Base-by-base conservation (phyloP, 352 stramenopile species). In the Phytophthora kernoviae region DNA sequence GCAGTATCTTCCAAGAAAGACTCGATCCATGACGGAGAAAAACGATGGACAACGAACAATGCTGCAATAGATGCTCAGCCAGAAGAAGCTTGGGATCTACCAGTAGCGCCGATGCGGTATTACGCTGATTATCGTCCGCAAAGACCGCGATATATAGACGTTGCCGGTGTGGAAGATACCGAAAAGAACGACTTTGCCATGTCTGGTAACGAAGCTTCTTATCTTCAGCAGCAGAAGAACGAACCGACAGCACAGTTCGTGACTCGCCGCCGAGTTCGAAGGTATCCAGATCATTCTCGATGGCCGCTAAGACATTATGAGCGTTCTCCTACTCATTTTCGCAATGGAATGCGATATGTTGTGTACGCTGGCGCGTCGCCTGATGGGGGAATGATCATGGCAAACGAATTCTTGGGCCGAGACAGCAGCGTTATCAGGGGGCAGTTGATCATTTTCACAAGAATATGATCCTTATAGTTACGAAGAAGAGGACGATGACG, bases 151-250 rank as follows among this genome's bases (percentile, higher is more conserved):
- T 77, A 64, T 45, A 12, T 46, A 26, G 34, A 63, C n/a, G 34
- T 48, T 21, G 34, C 42, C 1, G 55, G 73, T 21, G 14, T 66
- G 11, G 59, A 70, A 12, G 30, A 42, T 6, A 55, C 75, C 34
- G 68, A 77, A n/a, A 77, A 63, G 56, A 64, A n/a, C 4, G 52
- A 69, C 0, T 69, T 76, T 52, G 44, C 44, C 12, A 10, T 27
- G 18, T 10, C 46, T 12, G n/a, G 6, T 26, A 43, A 51, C 3
- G 53, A 69, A 20, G 46, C 36, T 15, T 17, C 43, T 21, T 76
- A 66, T 49, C 9, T 36, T 17, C 54, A 39, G 44, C 26, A 41
- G 27, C 44, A 48, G 11, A 48, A 53, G 12, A 50, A 44, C 44
- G 39, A 65, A 20, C 51, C 49, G 5, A 34, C 44, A 5, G 36